These are phyloP conservation scores for Globisporangium iwayamae DNA, from an alignment of 352 stramenopile genomes.

Conservation along the genomic window DNA sequence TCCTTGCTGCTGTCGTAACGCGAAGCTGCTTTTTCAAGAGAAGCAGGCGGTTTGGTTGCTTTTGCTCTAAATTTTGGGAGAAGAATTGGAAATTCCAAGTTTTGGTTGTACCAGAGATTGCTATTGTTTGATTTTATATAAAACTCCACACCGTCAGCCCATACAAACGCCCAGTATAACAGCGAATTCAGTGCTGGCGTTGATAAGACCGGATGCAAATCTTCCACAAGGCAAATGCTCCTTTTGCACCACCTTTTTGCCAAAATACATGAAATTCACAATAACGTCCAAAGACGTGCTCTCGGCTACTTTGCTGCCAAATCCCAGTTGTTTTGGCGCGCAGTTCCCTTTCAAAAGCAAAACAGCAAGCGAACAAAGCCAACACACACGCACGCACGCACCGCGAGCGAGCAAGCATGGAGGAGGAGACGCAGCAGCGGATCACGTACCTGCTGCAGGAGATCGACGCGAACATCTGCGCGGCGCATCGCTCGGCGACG, in stretches of 20 bases:
- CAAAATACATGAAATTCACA: slow-evolving; percentile 2
- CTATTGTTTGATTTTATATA: no score
- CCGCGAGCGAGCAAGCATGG: slow-evolving; percentile 32
- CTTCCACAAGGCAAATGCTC: neutral
- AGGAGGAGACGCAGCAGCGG: slow-evolving; percentile 72
- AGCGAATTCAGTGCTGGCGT: no score
- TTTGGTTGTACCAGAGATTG: no score
- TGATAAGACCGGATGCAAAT: no score
- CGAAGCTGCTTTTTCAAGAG: no score
- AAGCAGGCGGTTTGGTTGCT: no score
- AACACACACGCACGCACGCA: no score
- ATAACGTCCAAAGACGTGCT: neutral
- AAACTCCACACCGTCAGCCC: no score
- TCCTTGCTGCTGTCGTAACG: no score
- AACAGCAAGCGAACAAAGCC: neutral
- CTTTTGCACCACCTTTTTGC: neutral
- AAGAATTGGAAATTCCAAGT: no score
- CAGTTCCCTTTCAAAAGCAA: neutral
- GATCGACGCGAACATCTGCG: slow-evolving; percentile 82
- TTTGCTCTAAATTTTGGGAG: no score
- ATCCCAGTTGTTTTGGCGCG: neutral
- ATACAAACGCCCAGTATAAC: no score
- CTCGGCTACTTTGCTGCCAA: neutral
- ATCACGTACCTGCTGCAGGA: slow-evolving; percentile 84
- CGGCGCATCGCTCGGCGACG: slow-evolving; percentile 69